These are phyloP conservation scores for Chromera velia DNA, from an alignment of 73 alveolate species.

Conservation along the genomic window DNA sequence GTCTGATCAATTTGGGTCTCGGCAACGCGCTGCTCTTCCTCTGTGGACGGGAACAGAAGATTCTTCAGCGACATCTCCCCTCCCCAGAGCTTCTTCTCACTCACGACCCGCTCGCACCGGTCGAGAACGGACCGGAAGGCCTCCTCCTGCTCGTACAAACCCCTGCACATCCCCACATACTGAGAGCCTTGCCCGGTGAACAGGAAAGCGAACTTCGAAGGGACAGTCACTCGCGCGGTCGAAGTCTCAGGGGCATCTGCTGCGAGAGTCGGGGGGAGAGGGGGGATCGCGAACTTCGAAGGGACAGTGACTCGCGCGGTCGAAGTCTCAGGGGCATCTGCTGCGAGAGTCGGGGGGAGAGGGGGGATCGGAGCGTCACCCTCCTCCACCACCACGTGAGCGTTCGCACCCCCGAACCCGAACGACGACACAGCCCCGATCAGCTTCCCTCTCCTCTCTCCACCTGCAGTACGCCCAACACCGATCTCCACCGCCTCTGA, in stretches of 20 bases:
- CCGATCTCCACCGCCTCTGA: not conserved
- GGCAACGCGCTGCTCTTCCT: not conserved
- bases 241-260: not conserved
- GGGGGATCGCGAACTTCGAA: constrained; percentile 22
- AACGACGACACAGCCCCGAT: constrained; percentile 31
- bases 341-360: not conserved
- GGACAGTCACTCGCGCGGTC: no score
- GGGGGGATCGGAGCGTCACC: not conserved
- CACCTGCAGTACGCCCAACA: not conserved
- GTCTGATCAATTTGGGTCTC: not conserved
- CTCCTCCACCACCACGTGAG: constrained; percentile 1
- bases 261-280: not conserved
- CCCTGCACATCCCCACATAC: constrained; percentile 28
- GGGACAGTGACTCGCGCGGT: no score
- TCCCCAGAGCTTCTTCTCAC: no score
- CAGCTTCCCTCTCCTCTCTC: not conserved
- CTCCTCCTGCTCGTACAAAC: constrained; percentile 30
- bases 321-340: not conserved
- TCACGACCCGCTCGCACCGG: constrained; percentile 19
- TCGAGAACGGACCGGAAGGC: constrained; percentile 36
- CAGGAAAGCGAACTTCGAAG: constrained; percentile 27
- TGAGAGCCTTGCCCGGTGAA: constrained; percentile 45
- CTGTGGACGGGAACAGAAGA: constrained; percentile 11
- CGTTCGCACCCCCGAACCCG: constrained; percentile 44
- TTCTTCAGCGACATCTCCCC: no score